phyloP scores from a whole-genome alignment of 225 moss, liverwort and hornwort genomes.

The Pseudoscleropodium purum region DNA sequence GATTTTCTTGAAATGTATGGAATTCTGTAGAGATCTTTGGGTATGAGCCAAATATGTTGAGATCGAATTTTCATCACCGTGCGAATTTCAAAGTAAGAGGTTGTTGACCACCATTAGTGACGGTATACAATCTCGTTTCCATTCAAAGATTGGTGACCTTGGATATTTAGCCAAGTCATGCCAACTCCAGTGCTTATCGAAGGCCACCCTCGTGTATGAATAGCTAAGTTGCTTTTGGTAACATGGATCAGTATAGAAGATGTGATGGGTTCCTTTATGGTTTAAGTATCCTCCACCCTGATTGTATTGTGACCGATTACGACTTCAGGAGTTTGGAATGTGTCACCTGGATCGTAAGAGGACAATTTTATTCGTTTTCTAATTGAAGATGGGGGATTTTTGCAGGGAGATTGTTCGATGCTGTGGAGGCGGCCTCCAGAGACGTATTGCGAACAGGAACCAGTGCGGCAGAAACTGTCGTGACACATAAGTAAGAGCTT shows the following conservation, averaged over 20 bases:
- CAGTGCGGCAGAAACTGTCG: slow-evolving; percentile 21
- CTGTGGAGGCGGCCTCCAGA: slow-evolving; percentile 69
- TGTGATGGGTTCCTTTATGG: not conserved
- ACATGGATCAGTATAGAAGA: not conserved
- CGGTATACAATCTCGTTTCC: not conserved
- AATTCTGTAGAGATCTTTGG: not conserved
- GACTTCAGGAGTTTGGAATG: not conserved
- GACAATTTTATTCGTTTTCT: not conserved
- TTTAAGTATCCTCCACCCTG: not conserved
- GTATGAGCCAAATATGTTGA: not conserved
- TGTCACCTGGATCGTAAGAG: not conserved
- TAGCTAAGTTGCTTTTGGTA: not conserved
- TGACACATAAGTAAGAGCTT: slow-evolving; percentile 58
- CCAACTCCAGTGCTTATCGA: not conserved
- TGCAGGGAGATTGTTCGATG: slow-evolving; percentile 77
- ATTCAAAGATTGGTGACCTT: not conserved
- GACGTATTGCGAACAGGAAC: slow-evolving; percentile 52
- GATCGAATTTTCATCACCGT: not conserved
- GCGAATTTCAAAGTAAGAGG: not conserved
- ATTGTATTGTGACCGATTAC: not conserved
- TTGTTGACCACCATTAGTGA: not conserved
- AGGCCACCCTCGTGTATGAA: not conserved
- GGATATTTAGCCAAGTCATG: not conserved
- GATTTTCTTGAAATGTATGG: not conserved
- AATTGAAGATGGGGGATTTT: not conserved